A percentile compares a stretch with the other conserved stretches of the same genome.
Conservation (phyloP, 305 asterid genomes). For the Solanum hybrid region DNA sequence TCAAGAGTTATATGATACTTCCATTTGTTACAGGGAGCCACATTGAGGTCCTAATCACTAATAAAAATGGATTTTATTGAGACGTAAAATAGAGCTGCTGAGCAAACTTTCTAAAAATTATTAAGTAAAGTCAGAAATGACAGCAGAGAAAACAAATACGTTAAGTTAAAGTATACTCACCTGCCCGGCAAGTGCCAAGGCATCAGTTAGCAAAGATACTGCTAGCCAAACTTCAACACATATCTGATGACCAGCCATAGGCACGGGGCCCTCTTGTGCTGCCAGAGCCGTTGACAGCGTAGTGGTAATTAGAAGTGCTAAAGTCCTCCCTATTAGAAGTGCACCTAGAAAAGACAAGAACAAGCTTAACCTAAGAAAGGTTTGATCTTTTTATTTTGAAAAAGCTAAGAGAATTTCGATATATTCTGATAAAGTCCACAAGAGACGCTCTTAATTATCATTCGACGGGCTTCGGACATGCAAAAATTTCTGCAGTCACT, state of each 20-base stretch:
- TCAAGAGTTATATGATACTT: neutral
- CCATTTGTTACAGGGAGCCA: neutral
- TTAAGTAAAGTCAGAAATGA: neutral
- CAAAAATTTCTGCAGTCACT: neutral
- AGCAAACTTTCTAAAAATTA: neutral
- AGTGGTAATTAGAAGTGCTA: constrained; percentile 67
- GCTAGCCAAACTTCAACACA: constrained; percentile 94
- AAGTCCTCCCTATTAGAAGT: constrained; percentile 71
- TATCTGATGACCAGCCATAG: constrained; percentile 89
- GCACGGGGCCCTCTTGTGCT: constrained; percentile 67
- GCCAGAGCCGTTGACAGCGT: constrained; percentile 90
- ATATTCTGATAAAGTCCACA: neutral
- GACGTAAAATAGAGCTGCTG: neutral
- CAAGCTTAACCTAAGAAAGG: neutral
- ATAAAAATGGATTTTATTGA: neutral
- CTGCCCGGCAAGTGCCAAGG: constrained; percentile 97
- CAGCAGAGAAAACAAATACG: neutral
- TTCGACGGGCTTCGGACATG: neutral
- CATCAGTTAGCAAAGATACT: constrained; percentile 85
- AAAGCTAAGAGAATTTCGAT: neutral
- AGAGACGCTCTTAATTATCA: neutral
- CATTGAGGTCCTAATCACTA: neutral
- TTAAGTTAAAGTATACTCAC: constrained; percentile 21
- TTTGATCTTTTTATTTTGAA: neutral
- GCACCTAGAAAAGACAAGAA: constrained; percentile 46